phyloP scores from a whole-genome alignment of 768 basidiomycete genomes.

The Mycena epipterygia region DNA sequence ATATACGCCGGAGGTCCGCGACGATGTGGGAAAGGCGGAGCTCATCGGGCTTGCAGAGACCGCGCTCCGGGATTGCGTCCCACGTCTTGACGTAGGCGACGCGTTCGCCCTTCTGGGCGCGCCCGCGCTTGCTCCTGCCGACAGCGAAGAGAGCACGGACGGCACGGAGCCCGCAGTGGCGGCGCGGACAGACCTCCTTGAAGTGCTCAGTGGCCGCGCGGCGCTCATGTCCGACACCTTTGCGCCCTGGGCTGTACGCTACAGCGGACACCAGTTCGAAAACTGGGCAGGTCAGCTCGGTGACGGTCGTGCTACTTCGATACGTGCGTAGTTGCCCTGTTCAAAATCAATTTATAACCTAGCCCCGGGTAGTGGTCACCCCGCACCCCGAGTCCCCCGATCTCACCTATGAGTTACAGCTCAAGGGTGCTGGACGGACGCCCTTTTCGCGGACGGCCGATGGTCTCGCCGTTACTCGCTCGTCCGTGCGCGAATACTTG shows the following conservation, averaged over 20 bases:
- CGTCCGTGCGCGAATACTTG: slow-evolving; percentile 94
- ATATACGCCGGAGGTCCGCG: slow-evolving; percentile 63
- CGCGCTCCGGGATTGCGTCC: slow-evolving; percentile 81
- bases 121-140: slow-evolving; percentile 60
- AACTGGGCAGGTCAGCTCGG: slow-evolving; percentile 95
- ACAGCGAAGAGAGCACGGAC: slow-evolving; percentile 1
- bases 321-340: slow-evolving; percentile 54
- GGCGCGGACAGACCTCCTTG: slow-evolving; percentile 79
- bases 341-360: slow-evolving; percentile 10
- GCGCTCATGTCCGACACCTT: slow-evolving; percentile 73
- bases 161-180: slow-evolving; percentile 51
- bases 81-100: slow-evolving; percentile 90
- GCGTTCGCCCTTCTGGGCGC: slow-evolving; percentile 76
- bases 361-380: slow-evolving; percentile 71
- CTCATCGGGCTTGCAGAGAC: slow-evolving; percentile 83
- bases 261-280: slow-evolving; percentile 94
- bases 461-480: slow-evolving; percentile 95
- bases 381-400: slow-evolving; percentile 73
- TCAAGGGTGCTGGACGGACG: slow-evolving; percentile 95
- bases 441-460: slow-evolving; percentile 95
- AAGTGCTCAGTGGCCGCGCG: slow-evolving; percentile 84
- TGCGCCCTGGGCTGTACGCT: slow-evolving; percentile 90
- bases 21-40: slow-evolving; percentile 58
- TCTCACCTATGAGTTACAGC: slow-evolving; percentile 84
- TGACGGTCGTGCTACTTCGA: slow-evolving; percentile 94